Conservation (phyloP, 2,329 filamentous ascomycete species). For the Fusarium siculi region DNA sequence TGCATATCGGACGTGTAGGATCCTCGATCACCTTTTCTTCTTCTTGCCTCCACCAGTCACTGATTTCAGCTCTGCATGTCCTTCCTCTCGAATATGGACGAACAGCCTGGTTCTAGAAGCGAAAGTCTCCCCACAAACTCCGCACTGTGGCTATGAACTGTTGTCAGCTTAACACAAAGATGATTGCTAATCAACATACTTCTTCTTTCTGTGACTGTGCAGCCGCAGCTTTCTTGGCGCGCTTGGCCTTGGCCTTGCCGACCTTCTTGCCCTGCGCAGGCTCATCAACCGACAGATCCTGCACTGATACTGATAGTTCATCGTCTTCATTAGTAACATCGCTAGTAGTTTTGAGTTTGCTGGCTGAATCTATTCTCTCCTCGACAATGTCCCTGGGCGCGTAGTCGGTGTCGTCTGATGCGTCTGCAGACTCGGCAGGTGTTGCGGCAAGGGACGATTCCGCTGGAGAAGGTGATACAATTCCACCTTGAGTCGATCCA, state of each 20-base stretch:
- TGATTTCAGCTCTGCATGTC: constrained; percentile 66
- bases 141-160: constrained; percentile 53
- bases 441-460: constrained; percentile 3
- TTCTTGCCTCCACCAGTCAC: constrained; percentile 47
- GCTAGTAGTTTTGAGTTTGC: background rate
- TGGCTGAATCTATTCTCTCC: constrained; percentile 49
- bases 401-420: constrained; percentile 56
- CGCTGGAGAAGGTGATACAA: background rate
- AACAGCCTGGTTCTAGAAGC: constrained; percentile 78
- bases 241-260: constrained; percentile 63
- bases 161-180: background rate
- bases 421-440: constrained; percentile 19
- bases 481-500: background rate
- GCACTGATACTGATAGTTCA: constrained; percentile 20
- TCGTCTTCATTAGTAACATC: constrained; percentile 2
- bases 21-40: constrained; percentile 47
- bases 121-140: constrained; percentile 58
- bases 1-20: background rate
- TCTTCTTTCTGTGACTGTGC: constrained; percentile 47
- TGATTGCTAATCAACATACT: constrained; percentile 46
- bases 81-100: constrained; percentile 73
- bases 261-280: constrained; percentile 52
- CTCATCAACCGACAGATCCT: constrained; percentile 44
- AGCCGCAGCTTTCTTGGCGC: constrained; percentile 59
- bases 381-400: constrained; percentile 58